Conservation (phyloP, 495 filamentous ascomycete genomes). For the Hypoxylon fragiforme region DNA sequence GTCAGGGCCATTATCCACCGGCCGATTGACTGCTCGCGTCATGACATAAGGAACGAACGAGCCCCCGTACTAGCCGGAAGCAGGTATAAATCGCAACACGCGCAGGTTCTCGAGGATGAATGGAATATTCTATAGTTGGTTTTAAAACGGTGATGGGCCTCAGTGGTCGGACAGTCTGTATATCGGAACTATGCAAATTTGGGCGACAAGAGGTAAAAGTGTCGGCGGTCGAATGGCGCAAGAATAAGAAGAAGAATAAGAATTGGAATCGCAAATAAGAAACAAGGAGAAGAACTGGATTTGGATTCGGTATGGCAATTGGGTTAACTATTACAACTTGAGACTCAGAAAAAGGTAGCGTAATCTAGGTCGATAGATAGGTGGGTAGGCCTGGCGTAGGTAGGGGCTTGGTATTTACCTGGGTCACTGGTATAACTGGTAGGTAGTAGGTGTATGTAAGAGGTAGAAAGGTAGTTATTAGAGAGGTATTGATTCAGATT, state of each 20-base stretch:
- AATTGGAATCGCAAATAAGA: not conserved
- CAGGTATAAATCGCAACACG: not conserved
- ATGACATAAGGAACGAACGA: constrained; percentile 49
- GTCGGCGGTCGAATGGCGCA: not conserved
- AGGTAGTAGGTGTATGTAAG: not conserved
- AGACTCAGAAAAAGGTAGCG: too few species aligned
- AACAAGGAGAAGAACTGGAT: not conserved
- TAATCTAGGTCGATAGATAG: not conserved
- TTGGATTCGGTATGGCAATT: too few species aligned
- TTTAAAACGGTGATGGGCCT: too few species aligned
- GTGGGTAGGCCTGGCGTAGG: too few species aligned
- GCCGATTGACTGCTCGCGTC: constrained; percentile 53
- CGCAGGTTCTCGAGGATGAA: not conserved
- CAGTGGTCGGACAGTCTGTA: too few species aligned
- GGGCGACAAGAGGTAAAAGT: not conserved
- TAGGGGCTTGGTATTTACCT: not conserved
- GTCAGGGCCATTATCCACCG: constrained; percentile 41
- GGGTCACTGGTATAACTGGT: too few species aligned
- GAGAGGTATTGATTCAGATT: constrained; percentile 5
- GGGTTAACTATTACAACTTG: too few species aligned
- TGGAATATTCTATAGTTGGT: not conserved
- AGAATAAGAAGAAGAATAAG: not conserved
- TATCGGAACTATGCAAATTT: too few species aligned
- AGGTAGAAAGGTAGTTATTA: not conserved
- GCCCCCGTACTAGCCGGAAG: constrained; percentile 7